phyloP scores from a whole-genome alignment of 495 filamentous ascomycete genomes.

The Xylaria intraflava region DNA sequence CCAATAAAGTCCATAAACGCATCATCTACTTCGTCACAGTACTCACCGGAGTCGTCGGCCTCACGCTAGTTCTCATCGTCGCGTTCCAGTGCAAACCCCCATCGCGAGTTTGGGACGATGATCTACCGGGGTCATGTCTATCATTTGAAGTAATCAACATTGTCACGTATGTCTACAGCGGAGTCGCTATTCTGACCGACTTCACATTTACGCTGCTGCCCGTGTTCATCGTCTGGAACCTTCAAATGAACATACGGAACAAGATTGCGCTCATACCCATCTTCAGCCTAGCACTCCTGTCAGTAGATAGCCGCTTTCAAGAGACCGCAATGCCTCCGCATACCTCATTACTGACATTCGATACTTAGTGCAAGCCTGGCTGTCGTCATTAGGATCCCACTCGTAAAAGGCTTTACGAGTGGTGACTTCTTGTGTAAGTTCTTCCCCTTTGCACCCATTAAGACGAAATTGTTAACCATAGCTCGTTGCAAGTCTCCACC shows the following conservation, averaged over 20 bases:
- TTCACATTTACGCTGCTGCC: slow-evolving; percentile 31
- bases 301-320: no score
- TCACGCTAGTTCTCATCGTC: slow-evolving; percentile 15
- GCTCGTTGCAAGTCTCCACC: slow-evolving; percentile 9
- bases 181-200: slow-evolving; percentile 25
- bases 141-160: slow-evolving; percentile 13
- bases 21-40: slow-evolving; percentile 18
- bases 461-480: neutral
- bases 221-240: slow-evolving; percentile 24
- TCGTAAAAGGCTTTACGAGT: slow-evolving; percentile 14
- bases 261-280: slow-evolving; percentile 18
- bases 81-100: slow-evolving; percentile 24
- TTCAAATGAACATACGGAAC: slow-evolving; percentile 24
- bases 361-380: slow-evolving; percentile 24
- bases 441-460: neutral
- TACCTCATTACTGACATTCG: neutral
- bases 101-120: slow-evolving; percentile 24
- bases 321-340: neutral
- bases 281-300: slow-evolving; percentile 22
- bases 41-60: slow-evolving; percentile 10
- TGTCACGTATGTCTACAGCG: slow-evolving; percentile 20
- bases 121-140: slow-evolving; percentile 23
- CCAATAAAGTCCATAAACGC: slow-evolving; percentile 9
- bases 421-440: slow-evolving; percentile 24
- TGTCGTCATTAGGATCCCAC: slow-evolving; percentile 24